Evolutionary conservation across 352 stramenopile genomes (phyloP).

Genomic region (Phytophthora multivora): DNA sequence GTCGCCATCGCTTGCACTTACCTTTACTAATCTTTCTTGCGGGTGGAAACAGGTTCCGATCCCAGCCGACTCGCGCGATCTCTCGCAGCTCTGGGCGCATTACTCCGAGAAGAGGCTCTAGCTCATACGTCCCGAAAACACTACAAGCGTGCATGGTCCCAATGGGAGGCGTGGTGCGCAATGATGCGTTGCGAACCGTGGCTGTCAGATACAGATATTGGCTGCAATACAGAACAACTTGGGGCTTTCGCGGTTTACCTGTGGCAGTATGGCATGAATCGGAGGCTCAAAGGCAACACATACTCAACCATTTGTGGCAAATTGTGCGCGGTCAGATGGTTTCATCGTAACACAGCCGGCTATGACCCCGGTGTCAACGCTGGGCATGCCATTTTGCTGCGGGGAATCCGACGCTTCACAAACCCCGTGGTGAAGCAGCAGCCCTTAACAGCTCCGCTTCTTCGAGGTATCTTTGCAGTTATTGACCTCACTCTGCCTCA

Average conservation of each 20-base stretch:
- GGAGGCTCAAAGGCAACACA: slow-evolving; percentile 1
- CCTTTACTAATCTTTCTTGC: slow-evolving; percentile 7
- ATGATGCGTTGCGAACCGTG: slow-evolving; percentile 11
- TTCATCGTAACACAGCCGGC: slow-evolving; percentile 10
- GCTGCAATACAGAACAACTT: slow-evolving; percentile 19
- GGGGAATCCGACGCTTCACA: slow-evolving; percentile 19
- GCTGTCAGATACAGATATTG: not conserved
- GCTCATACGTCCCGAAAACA: slow-evolving; percentile 1
- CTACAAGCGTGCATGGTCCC: slow-evolving; percentile 10
- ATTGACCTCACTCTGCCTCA: not conserved
- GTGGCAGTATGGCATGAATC: slow-evolving; percentile 28
- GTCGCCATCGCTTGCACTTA: not conserved
- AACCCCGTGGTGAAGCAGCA: slow-evolving; percentile 23
- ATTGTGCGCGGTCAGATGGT: slow-evolving; percentile 19
- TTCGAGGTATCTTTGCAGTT: not conserved
- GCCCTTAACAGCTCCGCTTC: not conserved
- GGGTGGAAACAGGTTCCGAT: slow-evolving; percentile 14
- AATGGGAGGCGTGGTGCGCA: slow-evolving; percentile 10
- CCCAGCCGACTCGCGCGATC: slow-evolving; percentile 1
- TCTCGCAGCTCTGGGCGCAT: slow-evolving; percentile 12
- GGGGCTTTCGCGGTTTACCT: slow-evolving; percentile 17
- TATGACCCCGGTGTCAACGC: slow-evolving; percentile 3
- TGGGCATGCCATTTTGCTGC: slow-evolving; percentile 7
- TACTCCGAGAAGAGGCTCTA: slow-evolving; percentile 16
- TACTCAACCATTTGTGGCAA: slow-evolving; percentile 26